Evolutionary conservation across 1,284 basidiomycete species (phyloP).

Genomic region (Gymnopus androsaceus): DNA sequence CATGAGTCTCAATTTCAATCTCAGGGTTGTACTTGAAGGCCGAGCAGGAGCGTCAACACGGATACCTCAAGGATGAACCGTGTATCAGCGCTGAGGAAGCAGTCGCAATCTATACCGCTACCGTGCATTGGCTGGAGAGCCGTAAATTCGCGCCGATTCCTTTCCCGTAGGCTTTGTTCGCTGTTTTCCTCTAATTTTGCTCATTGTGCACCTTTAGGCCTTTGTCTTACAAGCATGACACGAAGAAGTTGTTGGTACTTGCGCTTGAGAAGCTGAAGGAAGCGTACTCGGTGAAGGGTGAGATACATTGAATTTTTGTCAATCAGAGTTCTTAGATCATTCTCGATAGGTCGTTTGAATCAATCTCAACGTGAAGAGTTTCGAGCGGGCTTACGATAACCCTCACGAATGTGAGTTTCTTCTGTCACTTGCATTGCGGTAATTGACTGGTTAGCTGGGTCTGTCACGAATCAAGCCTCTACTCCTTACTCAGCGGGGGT

Average conservation of each 20-base stretch:
- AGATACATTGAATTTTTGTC: conserved; percentile 21
- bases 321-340: neutral
- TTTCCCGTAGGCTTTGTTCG: conserved; percentile 89
- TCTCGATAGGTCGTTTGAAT: conserved; percentile 69
- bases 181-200: no score
- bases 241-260: conserved; percentile 91
- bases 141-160: conserved; percentile 97
- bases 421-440: neutral
- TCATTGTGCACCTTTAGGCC: no score
- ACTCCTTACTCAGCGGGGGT: conserved; percentile 91
- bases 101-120: conserved; percentile 95
- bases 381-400: conserved; percentile 96
- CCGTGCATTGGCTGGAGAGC: conserved; percentile 96
- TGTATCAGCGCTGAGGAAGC: conserved; percentile 98
- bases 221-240: conserved; percentile 97
- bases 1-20: neutral
- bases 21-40: conserved; percentile 90
- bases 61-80: conserved; percentile 95
- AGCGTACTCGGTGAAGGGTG: conserved; percentile 94
- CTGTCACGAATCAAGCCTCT: conserved; percentile 96
- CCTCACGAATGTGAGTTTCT: conserved; percentile 76
- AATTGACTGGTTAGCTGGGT: conserved; percentile 49
- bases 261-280: conserved; percentile 97
- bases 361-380: conserved; percentile 96
- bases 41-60: conserved; percentile 96